Conservation (phyloP, 2,329 filamentous ascomycete genomes). For the Colletotrichum sojae region DNA sequence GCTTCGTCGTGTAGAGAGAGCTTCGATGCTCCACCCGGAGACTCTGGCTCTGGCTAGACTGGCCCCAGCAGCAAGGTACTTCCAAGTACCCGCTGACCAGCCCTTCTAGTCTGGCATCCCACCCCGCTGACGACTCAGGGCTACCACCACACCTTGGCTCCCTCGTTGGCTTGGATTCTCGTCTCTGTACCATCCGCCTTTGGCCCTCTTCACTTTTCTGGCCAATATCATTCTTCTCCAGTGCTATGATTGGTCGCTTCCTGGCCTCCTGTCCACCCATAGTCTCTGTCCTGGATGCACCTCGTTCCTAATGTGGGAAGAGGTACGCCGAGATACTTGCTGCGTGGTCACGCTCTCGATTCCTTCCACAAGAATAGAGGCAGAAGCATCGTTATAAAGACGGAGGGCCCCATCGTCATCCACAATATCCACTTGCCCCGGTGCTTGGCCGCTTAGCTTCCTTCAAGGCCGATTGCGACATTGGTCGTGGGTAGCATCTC, state of each 20-base stretch:
- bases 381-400: slow-evolving; percentile 35
- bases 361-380: slow-evolving; percentile 24
- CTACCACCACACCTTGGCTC: slow-evolving; percentile 24
- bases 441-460: slow-evolving; percentile 31
- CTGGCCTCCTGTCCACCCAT: slow-evolving; percentile 24
- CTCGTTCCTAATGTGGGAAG: slow-evolving; percentile 37
- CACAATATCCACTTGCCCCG: slow-evolving; percentile 39
- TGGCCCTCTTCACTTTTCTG: slow-evolving; percentile 34
- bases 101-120: slow-evolving; percentile 13
- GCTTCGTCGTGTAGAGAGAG: slow-evolving; percentile 20
- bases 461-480: slow-evolving; percentile 36
- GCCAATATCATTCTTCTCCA: slow-evolving; percentile 24
- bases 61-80: slow-evolving; percentile 32
- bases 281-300: slow-evolving; percentile 34
- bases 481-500: slow-evolving; percentile 17
- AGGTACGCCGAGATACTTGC: slow-evolving; percentile 33
- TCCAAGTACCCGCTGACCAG: slow-evolving; percentile 22
- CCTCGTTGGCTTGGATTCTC: slow-evolving; percentile 22
- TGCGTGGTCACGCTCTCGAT: slow-evolving; percentile 35
- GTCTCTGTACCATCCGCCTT: slow-evolving; percentile 28
- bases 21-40: slow-evolving; percentile 32
- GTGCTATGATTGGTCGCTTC: slow-evolving; percentile 19
- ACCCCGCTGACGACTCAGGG: slow-evolving; percentile 32
- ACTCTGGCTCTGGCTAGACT: slow-evolving; percentile 22
- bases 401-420: slow-evolving; percentile 30